These are phyloP conservation scores for Abrus pulchellus DNA, from an alignment of 306 rosid species.

Conservation along the genomic window DNA sequence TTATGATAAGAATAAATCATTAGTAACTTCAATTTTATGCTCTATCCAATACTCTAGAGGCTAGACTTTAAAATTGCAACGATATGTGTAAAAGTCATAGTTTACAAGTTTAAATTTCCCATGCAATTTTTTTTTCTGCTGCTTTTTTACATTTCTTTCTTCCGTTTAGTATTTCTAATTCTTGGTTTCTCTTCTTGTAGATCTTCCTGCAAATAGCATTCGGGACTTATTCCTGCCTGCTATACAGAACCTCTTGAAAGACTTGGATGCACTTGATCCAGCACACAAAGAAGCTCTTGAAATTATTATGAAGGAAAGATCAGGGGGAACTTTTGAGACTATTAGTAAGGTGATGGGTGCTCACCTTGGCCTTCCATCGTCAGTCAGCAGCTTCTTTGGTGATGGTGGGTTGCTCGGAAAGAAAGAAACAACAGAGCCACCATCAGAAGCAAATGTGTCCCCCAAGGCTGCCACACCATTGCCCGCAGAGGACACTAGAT, in stretches of 20 bases:
- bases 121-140: conserved; percentile 1
- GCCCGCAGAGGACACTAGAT: conserved; percentile 82
- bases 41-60: neutral
- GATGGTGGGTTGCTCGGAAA: conserved; percentile 88
- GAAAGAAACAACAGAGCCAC: conserved; percentile 68
- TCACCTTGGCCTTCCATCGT: conserved; percentile 86
- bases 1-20: conserved; percentile 10
- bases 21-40: conserved; percentile 33
- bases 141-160: neutral
- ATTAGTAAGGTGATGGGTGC: conserved; percentile 97
- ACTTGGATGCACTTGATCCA: conserved; percentile 87
- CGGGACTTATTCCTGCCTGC: conserved; percentile 86
- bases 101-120: conserved; percentile 27
- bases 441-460: conserved; percentile 59
- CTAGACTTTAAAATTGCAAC: conserved; percentile 15
- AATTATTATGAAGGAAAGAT: conserved; percentile 92
- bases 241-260: conserved; percentile 83
- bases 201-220: conserved; percentile 75
- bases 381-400: conserved; percentile 85
- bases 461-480: conserved; percentile 54
- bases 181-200: conserved; percentile 57
- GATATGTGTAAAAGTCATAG: conserved; percentile 22
- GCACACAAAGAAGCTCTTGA: conserved; percentile 99
- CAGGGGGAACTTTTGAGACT: conserved; percentile 90
- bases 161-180: conserved; percentile 30